Conservation (phyloP, 805 yeast genomes). For the Starmerella sp. region DNA sequence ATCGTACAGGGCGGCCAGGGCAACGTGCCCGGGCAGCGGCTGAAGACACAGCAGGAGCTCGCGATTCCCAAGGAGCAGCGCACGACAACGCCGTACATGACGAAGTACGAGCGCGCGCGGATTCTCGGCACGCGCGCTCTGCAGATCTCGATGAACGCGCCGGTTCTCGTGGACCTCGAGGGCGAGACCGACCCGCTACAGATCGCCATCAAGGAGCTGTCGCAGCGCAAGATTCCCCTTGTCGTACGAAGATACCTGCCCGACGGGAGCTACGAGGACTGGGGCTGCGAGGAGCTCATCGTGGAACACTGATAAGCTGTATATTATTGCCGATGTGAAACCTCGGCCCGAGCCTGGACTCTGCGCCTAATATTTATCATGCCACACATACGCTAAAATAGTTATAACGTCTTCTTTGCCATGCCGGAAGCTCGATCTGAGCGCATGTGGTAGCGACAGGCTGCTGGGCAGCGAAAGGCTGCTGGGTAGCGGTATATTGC, state of each 20-base stretch:
- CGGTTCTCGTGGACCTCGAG: constrained; percentile 93
- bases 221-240: constrained; percentile 89
- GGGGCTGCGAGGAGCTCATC: constrained; percentile 97
- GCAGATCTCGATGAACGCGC: constrained; percentile 97
- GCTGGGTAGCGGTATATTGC: background rate
- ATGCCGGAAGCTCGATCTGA: background rate
- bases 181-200: constrained; percentile 98
- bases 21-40: constrained; percentile 28
- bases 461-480: too few species aligned
- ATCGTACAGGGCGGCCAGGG: constrained; percentile 51
- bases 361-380: background rate
- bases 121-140: constrained; percentile 94
- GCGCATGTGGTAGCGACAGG: background rate
- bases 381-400: background rate
- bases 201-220: constrained; percentile 92
- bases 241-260: constrained; percentile 94
- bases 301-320: constrained; percentile 49
- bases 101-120: constrained; percentile 96
- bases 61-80: constrained; percentile 84
- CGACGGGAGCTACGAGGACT: constrained; percentile 93
- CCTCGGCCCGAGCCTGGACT: background rate
- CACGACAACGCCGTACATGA: constrained; percentile 96
- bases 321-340: background rate
- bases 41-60: constrained; percentile 63
- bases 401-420: background rate